Conservation (phyloP, 2,329 filamentous ascomycete species). For the Metarhizium humberi region DNA sequence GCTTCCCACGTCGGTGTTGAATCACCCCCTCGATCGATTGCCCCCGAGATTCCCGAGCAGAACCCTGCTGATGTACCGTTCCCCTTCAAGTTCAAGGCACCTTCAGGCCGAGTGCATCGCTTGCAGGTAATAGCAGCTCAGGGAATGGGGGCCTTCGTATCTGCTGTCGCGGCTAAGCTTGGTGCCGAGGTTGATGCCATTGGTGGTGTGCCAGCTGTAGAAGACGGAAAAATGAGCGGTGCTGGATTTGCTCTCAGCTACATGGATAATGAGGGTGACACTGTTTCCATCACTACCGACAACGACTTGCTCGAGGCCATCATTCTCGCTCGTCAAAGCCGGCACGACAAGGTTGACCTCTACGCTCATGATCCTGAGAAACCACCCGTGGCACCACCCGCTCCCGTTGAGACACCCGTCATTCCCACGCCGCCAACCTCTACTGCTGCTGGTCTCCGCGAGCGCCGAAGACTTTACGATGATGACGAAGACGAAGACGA, state of each 20-base stretch:
- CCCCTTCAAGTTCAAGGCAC: conserved; percentile 98
- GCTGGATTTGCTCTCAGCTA: conserved; percentile 90
- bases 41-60: conserved; percentile 42
- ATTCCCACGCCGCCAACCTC: conserved; percentile 39
- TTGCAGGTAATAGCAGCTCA: conserved; percentile 75
- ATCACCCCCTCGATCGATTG: conserved; percentile 60
- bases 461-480: conserved; percentile 36
- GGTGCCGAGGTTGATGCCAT: conserved; percentile 74
- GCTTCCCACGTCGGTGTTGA: conserved; percentile 85
- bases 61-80: conserved; percentile 68
- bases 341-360: conserved; percentile 87
- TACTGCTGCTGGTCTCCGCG: conserved; percentile 36
- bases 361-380: conserved; percentile 92
- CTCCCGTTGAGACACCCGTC: conserved; percentile 34
- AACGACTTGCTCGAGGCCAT: conserved; percentile 89
- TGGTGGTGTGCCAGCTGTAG: conserved; percentile 68
- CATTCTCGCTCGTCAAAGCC: conserved; percentile 65
- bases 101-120: conserved; percentile 86
- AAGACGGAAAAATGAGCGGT: conserved; percentile 67
- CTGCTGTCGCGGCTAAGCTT: conserved; percentile 72
- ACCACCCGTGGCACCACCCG: conserved; percentile 61
- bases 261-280: conserved; percentile 92
- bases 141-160: conserved; percentile 71
- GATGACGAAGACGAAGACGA: conserved; percentile 46
- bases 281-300: conserved; percentile 92